phyloP scores from a whole-genome alignment of 306 rosid species.

The Cicer chorassanicum region DNA sequence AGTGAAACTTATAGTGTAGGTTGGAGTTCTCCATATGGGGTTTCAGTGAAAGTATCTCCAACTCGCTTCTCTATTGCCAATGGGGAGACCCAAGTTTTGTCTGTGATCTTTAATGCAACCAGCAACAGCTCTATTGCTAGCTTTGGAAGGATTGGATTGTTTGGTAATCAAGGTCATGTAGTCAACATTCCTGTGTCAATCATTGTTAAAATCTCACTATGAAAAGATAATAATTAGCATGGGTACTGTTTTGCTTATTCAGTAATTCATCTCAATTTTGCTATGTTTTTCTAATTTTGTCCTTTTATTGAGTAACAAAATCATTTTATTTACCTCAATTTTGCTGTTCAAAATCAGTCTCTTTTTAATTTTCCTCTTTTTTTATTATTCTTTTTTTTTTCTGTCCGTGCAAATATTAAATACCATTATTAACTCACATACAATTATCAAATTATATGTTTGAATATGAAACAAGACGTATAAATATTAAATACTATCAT shows the following conservation, averaged over 20 bases:
- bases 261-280: not conserved
- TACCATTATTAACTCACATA: too few relatives aligned
- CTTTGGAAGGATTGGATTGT: slow-evolving; percentile 93
- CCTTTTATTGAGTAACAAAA: too few relatives aligned
- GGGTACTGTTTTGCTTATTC: slow-evolving; percentile 8
- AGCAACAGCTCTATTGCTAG: slow-evolving; percentile 70
- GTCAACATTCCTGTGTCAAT: slow-evolving; percentile 84
- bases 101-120: slow-evolving; percentile 67
- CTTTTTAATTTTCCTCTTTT: too few relatives aligned
- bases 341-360: too few relatives aligned
- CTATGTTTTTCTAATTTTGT: too few relatives aligned
- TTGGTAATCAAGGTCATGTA: slow-evolving; percentile 83
- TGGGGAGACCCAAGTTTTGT: slow-evolving; percentile 69
- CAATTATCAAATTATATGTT: too few relatives aligned
- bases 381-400: too few relatives aligned
- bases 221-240: slow-evolving; percentile 29
- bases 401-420: too few relatives aligned
- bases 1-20: slow-evolving; percentile 77
- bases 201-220: slow-evolving; percentile 54
- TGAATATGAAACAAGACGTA: rapidly evolving
- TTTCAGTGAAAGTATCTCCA: slow-evolving; percentile 74
- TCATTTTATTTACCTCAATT: too few relatives aligned
- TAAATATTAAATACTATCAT: too few relatives aligned
- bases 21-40: slow-evolving; percentile 86
- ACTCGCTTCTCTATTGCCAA: slow-evolving; percentile 58